Conservation (phyloP, 495 filamentous ascomycete genomes). For the Tuber indicum region DNA sequence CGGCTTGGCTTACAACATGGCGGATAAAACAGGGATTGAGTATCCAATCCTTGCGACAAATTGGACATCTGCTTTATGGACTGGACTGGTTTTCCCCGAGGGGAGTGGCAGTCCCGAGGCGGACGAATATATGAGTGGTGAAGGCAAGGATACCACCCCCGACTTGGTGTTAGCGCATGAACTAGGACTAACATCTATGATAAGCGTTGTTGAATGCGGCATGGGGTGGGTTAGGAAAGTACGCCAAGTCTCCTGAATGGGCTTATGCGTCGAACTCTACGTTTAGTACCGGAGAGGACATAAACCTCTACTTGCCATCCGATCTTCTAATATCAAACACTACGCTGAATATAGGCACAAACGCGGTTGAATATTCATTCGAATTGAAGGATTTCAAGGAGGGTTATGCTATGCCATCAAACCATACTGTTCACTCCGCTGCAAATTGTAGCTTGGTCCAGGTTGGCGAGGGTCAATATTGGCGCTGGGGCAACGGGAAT, state of each 20-base stretch:
- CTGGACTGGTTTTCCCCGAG: background rate
- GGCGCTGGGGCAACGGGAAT: background rate
- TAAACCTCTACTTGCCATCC: background rate
- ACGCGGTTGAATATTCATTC: background rate
- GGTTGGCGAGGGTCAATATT: no score
- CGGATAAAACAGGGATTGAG: background rate
- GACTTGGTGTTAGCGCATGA: background rate
- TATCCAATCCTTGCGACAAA: background rate
- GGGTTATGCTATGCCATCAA: background rate
- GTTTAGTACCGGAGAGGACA: background rate
- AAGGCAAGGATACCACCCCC: background rate
- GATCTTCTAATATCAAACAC: background rate
- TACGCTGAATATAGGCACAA: background rate
- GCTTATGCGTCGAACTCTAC: background rate
- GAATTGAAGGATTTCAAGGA: background rate
- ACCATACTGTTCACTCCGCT: background rate
- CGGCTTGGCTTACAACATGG: background rate
- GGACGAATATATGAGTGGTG: background rate
- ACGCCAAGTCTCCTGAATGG: background rate
- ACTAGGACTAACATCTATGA: background rate
- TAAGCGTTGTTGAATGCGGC: background rate
- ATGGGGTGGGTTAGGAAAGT: background rate
- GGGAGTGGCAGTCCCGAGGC: no score
- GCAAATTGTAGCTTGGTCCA: background rate
- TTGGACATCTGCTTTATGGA: background rate